These are phyloP conservation scores for Arbutus unedo DNA, from an alignment of 148 eudicot genomes.

Conservation along the genomic window DNA sequence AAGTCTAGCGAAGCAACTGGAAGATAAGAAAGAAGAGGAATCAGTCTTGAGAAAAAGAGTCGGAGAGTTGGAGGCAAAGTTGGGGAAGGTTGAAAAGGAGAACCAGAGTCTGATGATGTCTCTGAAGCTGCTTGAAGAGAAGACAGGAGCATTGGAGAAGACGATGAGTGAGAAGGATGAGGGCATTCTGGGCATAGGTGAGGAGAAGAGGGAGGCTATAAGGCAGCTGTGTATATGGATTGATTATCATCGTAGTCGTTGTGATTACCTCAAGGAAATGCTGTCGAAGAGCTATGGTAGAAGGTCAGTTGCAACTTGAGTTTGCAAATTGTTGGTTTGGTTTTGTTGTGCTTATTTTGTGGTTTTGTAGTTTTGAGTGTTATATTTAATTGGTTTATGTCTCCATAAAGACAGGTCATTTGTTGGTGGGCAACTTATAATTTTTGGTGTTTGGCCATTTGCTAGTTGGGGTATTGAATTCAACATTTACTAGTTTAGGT, in stretches of 20 bases:
- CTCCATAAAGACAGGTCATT: constrained; percentile 1
- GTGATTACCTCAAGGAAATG: constrained; percentile 45
- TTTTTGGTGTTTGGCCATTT: background rate
- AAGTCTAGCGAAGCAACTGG: constrained; percentile 35
- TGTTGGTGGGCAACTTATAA: background rate
- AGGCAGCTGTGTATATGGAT: constrained; percentile 69
- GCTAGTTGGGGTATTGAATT: background rate
- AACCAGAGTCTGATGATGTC: constrained; percentile 28
- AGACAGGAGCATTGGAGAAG: constrained; percentile 36
- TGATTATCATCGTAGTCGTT: constrained; percentile 52
- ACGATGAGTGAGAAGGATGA: constrained; percentile 33
- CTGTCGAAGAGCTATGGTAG: constrained; percentile 37
- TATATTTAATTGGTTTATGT: constrained; percentile 12
- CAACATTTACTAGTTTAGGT: background rate
- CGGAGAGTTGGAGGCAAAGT: constrained; percentile 34
- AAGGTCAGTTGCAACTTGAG: constrained; percentile 34
- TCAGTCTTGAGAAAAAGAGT: constrained; percentile 30
- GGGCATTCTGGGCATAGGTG: constrained; percentile 38
- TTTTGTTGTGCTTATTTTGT: background rate
- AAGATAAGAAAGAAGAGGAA: constrained; percentile 34
- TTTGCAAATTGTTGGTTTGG: background rate
- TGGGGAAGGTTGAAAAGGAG: constrained; percentile 35
- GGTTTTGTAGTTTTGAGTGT: background rate
- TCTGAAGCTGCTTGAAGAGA: constrained; percentile 40
- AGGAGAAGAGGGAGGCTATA: constrained; percentile 80